phyloP scores from a whole-genome alignment of 2,329 filamentous ascomycete species.

The Pseudogymnoascus sp. region DNA sequence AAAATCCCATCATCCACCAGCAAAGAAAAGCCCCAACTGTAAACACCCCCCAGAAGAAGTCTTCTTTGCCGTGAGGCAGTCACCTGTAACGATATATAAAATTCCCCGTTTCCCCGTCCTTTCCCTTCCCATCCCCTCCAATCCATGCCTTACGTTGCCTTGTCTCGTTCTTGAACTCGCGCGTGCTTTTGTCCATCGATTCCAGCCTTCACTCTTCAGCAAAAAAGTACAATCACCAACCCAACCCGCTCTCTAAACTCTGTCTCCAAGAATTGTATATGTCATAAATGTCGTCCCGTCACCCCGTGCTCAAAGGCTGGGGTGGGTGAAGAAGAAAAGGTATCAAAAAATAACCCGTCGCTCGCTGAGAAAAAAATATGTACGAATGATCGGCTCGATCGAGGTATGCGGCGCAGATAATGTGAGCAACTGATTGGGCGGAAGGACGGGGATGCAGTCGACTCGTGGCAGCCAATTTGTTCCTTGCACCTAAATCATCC shows the following conservation, averaged over 20 bases:
- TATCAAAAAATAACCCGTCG: not conserved
- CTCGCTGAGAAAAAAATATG: not conserved
- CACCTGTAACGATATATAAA: not conserved
- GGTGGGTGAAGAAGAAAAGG: not conserved
- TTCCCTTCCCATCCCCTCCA: no score
- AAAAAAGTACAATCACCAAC: conserved; percentile 6
- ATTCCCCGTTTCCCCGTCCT: not conserved
- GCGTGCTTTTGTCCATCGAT: conserved; percentile 8
- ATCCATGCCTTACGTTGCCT: not conserved
- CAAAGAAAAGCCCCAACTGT: conserved; percentile 10
- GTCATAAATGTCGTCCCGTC: not conserved
- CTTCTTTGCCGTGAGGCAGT: conserved; percentile 11
- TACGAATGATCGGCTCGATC: not conserved
- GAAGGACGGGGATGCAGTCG: not conserved
- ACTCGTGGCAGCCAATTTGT: not conserved
- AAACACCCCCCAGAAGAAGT: conserved; percentile 10
- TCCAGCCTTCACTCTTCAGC: not conserved
- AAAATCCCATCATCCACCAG: conserved; percentile 9
- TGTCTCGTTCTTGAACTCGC: not conserved
- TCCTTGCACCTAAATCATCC: conserved; percentile 25
- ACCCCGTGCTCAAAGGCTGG: not conserved
- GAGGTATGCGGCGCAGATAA: not conserved
- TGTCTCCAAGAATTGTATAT: conserved; percentile 8
- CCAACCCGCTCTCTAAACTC: not conserved
- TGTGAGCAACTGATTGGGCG: not conserved